phyloP scores from a whole-genome alignment of 441 rosid species.

The Syzygium malaccense region DNA sequence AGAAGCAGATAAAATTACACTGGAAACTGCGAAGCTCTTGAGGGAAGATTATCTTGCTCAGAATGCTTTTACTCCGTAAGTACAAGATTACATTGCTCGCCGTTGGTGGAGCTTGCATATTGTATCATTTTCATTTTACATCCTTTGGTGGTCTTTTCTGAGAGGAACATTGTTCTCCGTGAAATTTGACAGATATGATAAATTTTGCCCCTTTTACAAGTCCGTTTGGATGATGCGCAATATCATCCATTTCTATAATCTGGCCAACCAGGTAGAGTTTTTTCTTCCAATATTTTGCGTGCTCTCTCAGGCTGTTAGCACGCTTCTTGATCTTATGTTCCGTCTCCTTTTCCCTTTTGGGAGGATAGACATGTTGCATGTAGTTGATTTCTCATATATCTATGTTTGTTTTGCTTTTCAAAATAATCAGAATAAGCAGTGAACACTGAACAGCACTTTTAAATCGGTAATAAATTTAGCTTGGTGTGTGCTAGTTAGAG shows the following conservation, averaged over 20 bases:
- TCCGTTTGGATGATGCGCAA: constrained; percentile 99
- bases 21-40: constrained; percentile 96
- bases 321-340: not conserved
- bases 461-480: not conserved
- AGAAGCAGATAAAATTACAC: constrained; percentile 88
- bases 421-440: not conserved
- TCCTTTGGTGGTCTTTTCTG: not conserved
- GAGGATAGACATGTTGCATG: not conserved
- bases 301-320: not conserved
- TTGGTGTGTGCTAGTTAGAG: not conserved
- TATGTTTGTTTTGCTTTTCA: not conserved
- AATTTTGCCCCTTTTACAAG: constrained; percentile 98
- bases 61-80: constrained; percentile 97
- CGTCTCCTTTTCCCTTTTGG: not conserved
- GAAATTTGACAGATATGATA: constrained; percentile 62
- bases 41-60: constrained; percentile 99
- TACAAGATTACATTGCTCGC: not conserved
- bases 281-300: not conserved
- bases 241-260: constrained; percentile 87
- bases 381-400: not conserved
- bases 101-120: not conserved
- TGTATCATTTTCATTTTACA: not conserved
- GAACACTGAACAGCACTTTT: not conserved
- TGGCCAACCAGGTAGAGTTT: constrained; percentile 86
- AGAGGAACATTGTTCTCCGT: constrained; percentile 2